A percentile compares a stretch with the other conserved stretches of the same genome.
These are phyloP conservation scores for Uncinocarpus reesii DNA, from an alignment of 2,329 filamentous ascomycete species.

Conservation along the genomic window DNA sequence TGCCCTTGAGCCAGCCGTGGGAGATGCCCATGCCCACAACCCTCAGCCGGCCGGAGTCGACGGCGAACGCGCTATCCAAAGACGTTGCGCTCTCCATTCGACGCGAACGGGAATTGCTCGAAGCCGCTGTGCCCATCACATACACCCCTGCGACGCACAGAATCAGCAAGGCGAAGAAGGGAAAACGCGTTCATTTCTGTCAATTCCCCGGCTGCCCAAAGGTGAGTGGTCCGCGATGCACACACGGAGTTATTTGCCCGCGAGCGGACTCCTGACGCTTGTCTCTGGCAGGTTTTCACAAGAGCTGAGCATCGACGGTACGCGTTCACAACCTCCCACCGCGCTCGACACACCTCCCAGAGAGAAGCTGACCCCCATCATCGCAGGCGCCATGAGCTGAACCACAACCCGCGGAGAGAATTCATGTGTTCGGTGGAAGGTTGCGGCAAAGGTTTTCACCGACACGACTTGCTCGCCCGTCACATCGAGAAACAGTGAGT, in stretches of 20 bases:
- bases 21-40: background rate
- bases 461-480: slow-evolving; percentile 38
- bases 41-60: background rate
- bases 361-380: too few species aligned
- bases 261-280: slow-evolving; percentile 2
- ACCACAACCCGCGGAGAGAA: slow-evolving; percentile 40
- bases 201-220: slow-evolving; percentile 40
- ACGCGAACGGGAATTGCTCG: slow-evolving; percentile 6
- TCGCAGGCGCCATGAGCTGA: slow-evolving; percentile 40
- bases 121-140: slow-evolving; percentile 22
- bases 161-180: slow-evolving; percentile 45
- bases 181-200: slow-evolving; percentile 42
- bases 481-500: slow-evolving; percentile 44
- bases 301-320: slow-evolving; percentile 41
- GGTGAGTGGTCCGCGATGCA: slow-evolving; percentile 25
- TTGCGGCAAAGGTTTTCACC: slow-evolving; percentile 41
- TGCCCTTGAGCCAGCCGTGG: background rate
- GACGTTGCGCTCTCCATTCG: background rate
- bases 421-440: slow-evolving; percentile 36
- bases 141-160: slow-evolving; percentile 43
- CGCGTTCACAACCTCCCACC: too few species aligned
- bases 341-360: too few species aligned
- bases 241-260: background rate
- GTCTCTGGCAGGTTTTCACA: slow-evolving; percentile 36
- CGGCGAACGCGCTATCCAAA: background rate